These are phyloP conservation scores for Solanum paucissectum DNA, from an alignment of 257 asterid species.

Conservation along the genomic window DNA sequence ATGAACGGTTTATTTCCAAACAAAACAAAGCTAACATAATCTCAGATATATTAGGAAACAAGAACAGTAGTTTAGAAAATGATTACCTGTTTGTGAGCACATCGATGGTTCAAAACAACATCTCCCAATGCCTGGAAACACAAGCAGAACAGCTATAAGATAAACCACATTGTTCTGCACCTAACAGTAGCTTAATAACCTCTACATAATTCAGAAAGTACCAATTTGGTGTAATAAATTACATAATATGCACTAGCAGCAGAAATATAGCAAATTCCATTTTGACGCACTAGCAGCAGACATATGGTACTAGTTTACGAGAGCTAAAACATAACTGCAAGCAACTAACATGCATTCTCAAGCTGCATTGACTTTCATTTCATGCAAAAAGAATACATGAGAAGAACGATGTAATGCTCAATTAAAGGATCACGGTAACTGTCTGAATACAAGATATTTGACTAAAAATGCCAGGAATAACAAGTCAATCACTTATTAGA, in stretches of 20 bases:
- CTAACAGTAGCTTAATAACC: background rate
- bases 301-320: background rate
- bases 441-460: background rate
- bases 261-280: background rate
- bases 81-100: conserved; percentile 34
- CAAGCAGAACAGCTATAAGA: background rate
- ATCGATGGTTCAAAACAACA: conserved; percentile 35
- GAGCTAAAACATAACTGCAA: background rate
- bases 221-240: background rate
- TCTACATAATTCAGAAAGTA: background rate
- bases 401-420: background rate
- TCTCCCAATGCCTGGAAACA: conserved; percentile 32
- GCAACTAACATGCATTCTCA: background rate
- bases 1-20: background rate
- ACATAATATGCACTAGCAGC: background rate
- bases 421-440: background rate
- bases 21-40: background rate
- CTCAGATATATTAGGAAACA: background rate
- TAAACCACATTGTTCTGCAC: background rate
- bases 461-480: background rate
- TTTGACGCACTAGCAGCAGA: background rate
- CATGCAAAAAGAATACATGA: background rate
- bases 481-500: background rate
- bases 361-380: background rate
- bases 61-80: background rate